phyloP scores from a whole-genome alignment of 1,284 basidiomycete species.

The Ceratobasidium sp. region DNA sequence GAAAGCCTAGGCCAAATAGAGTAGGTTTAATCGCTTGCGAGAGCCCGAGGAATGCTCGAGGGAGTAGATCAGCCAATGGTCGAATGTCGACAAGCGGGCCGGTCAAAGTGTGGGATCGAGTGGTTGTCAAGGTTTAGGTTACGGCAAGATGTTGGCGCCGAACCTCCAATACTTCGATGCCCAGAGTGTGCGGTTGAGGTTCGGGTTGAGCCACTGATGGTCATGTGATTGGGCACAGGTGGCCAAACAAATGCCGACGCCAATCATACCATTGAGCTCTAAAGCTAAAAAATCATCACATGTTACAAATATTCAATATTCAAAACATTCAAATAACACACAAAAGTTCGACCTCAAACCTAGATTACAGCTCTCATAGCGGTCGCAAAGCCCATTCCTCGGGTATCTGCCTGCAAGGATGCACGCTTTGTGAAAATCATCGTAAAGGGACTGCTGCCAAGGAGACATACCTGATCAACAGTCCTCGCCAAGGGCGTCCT shows the following conservation, averaged over 20 bases:
- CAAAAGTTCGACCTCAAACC: neutral
- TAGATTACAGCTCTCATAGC: conserved; percentile 24
- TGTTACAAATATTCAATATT: neutral
- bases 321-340: neutral
- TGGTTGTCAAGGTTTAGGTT: too few species aligned
- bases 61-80: neutral
- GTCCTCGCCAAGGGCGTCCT: neutral
- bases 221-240: neutral
- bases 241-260: neutral
- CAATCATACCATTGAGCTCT: neutral
- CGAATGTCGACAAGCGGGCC: neutral
- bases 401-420: neutral
- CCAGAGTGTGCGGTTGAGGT: neutral
- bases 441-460: neutral
- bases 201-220: neutral
- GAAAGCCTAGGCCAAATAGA: neutral
- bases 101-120: neutral
- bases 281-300: neutral
- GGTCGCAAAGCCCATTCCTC: conserved; percentile 9
- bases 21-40: neutral
- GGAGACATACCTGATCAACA: conserved; percentile 10
- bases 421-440: neutral
- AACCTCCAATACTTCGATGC: neutral
- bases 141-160: neutral
- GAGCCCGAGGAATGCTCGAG: neutral